A percentile compares a stretch with the other conserved stretches of the same genome.
Conservation (phyloP, 257 asterid species). For the Cinchona pubescens region DNA sequence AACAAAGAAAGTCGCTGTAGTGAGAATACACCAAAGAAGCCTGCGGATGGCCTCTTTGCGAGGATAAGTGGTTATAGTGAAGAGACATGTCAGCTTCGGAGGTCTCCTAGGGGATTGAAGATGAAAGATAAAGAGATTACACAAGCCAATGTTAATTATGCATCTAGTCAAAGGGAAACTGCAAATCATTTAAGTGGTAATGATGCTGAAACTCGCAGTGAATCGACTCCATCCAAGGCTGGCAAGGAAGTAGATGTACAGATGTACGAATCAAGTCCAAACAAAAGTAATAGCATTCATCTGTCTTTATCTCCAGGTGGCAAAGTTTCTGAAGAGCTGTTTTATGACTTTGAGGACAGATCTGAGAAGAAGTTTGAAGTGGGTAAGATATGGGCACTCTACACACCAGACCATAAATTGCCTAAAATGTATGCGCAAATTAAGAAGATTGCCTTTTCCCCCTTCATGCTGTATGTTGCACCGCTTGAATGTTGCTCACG, state of each 20-base stretch:
- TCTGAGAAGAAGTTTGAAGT: conserved; percentile 16
- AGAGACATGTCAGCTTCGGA: no score
- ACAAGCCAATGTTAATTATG: no score
- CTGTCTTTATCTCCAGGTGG: conserved; percentile 8
- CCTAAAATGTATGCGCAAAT: conserved; percentile 27
- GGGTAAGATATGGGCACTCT: conserved; percentile 34
- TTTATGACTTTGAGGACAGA: conserved; percentile 24
- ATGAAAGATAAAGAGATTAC: no score
- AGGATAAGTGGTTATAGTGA: no score
- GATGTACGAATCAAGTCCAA: background rate
- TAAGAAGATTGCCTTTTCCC: conserved; percentile 20
- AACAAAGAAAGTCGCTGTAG: no score
- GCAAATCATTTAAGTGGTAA: no score
- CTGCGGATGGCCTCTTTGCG: no score
- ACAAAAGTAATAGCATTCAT: conserved; percentile 1
- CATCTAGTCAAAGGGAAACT: no score
- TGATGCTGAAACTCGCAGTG: conserved; percentile 2
- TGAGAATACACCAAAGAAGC: no score
- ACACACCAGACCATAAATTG: conserved; percentile 15
- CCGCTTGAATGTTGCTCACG: conserved; percentile 14
- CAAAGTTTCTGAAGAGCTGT: conserved; percentile 10
- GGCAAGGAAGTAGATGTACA: background rate
- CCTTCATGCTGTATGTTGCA: conserved; percentile 23
- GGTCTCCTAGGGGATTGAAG: no score
- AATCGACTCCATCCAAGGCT: conserved; percentile 7